Percentiles rank a stretch among this genome's conserved stretches.
Conservation (phyloP, 352 stramenopile species). For the Pythium folliculosum region DNA sequence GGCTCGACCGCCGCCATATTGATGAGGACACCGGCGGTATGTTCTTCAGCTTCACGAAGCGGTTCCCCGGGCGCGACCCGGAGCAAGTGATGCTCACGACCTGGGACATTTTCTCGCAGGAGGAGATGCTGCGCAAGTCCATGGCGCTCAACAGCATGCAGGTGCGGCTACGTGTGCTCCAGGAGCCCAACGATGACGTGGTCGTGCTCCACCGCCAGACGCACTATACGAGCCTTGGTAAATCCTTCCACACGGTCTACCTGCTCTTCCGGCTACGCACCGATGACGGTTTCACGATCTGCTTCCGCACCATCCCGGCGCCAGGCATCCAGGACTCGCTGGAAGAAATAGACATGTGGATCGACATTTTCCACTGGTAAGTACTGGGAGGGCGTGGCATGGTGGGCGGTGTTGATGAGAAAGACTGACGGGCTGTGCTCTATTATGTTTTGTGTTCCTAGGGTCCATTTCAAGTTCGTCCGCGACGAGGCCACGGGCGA, state of each 20-base stretch:
- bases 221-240: slow-evolving; percentile 36
- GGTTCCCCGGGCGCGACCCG: slow-evolving; percentile 38
- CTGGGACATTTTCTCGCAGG: slow-evolving; percentile 45
- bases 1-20: slow-evolving; percentile 46
- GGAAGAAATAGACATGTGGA: slow-evolving; percentile 46
- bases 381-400: not conserved
- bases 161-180: slow-evolving; percentile 45
- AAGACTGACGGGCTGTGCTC: not conserved
- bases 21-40: slow-evolving; percentile 38
- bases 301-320: slow-evolving; percentile 61
- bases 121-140: slow-evolving; percentile 41
- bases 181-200: slow-evolving; percentile 52
- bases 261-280: slow-evolving; percentile 68
- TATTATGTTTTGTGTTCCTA: slow-evolving; percentile 9
- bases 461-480: slow-evolving; percentile 44
- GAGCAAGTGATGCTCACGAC: slow-evolving; percentile 46
- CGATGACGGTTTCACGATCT: slow-evolving; percentile 52
- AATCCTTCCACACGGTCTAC: slow-evolving; percentile 63
- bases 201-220: slow-evolving; percentile 55
- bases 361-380: slow-evolving; percentile 67
- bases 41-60: slow-evolving; percentile 68
- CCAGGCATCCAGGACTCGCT: slow-evolving; percentile 48
- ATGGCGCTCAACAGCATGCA: slow-evolving; percentile 39
- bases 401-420: not conserved
- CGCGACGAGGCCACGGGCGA: slow-evolving; percentile 34